Conservation (phyloP, 768 basidiomycete species). For the Kwoniella bestiolae region DNA sequence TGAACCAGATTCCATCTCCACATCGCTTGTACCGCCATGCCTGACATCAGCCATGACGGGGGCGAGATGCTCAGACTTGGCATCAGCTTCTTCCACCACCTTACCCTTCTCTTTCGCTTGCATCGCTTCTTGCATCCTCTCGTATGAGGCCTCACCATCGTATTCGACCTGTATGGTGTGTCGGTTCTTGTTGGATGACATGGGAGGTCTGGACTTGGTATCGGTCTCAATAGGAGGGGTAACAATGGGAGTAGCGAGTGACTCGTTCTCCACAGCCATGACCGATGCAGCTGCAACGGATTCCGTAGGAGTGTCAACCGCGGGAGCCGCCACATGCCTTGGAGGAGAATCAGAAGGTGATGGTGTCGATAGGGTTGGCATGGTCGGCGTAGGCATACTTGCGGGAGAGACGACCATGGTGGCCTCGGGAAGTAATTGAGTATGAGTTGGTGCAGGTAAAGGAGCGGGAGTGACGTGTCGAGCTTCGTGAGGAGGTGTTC, state of each 20-base stretch:
- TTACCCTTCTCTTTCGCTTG: slow-evolving; percentile 14
- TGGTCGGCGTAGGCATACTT: slow-evolving; percentile 21
- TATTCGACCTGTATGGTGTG: slow-evolving; percentile 99
- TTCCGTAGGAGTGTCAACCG: slow-evolving; percentile 20
- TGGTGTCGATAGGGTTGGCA: slow-evolving; percentile 15
- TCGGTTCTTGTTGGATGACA: slow-evolving; percentile 63
- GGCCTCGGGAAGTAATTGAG: slow-evolving; percentile 1
- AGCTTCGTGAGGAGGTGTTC: slow-evolving; percentile 34
- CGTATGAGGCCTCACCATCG: slow-evolving; percentile 63
- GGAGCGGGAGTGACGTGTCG: background rate
- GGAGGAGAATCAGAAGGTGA: slow-evolving; percentile 13
- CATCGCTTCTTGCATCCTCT: slow-evolving; percentile 41
- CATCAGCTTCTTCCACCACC: background rate
- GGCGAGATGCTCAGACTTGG: background rate
- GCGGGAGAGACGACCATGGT: slow-evolving; percentile 16
- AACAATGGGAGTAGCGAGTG: slow-evolving; percentile 3
- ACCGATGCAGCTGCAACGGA: slow-evolving; percentile 19
- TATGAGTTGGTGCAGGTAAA: slow-evolving; percentile 4
- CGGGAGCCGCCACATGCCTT: background rate
- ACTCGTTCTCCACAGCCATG: slow-evolving; percentile 41
- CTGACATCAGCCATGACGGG: slow-evolving; percentile 14
- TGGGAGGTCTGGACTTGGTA: slow-evolving; percentile 24
- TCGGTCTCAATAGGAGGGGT: slow-evolving; percentile 17
- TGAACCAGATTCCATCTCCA: slow-evolving; percentile 43
- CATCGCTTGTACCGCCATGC: slow-evolving; percentile 30